Percentiles rank a stretch among this genome's conserved stretches.
Evolutionary conservation across 148 eudicot genomes (phyloP).

Genomic region (Spergularia bocconei): DNA sequence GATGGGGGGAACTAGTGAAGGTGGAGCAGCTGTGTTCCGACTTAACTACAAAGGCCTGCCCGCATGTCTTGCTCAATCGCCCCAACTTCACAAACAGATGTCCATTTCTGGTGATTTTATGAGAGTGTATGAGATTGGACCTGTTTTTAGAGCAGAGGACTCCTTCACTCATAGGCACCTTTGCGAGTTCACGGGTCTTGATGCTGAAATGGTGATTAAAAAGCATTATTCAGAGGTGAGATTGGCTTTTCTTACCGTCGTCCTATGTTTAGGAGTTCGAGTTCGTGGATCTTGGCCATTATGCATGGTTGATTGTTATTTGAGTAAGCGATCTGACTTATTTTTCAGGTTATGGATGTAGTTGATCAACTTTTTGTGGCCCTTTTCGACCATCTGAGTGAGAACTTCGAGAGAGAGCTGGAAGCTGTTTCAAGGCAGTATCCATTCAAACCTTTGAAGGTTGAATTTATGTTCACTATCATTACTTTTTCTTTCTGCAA

Average conservation of each 20-base stretch:
- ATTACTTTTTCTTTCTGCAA: neutral
- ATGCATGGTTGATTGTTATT: neutral
- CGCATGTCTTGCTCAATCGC: conserved; percentile 93
- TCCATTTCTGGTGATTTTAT: conserved; percentile 82
- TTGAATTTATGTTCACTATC: conserved; percentile 9
- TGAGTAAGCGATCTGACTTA: neutral
- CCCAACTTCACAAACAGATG: conserved; percentile 97
- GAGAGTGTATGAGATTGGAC: conserved; percentile 88
- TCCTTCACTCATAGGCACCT: conserved; percentile 87
- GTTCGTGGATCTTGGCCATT: too few species aligned
- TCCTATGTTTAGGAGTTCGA: too few species aligned
- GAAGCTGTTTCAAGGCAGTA: conserved; percentile 78
- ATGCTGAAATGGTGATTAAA: conserved; percentile 93
- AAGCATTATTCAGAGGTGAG: conserved; percentile 89
- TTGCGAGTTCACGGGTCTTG: conserved; percentile 95
- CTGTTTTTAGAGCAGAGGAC: conserved; percentile 94
- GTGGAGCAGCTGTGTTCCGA: conserved; percentile 88
- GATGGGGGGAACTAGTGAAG: conserved; percentile 92
- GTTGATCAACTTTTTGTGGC: conserved; percentile 75
- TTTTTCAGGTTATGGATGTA: conserved; percentile 88
- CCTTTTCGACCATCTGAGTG: conserved; percentile 72
- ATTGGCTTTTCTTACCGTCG: too few species aligned
- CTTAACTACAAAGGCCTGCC: conserved; percentile 86
- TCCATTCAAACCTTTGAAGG: conserved; percentile 75
- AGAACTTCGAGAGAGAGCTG: conserved; percentile 61